These are phyloP conservation scores for Epichloe uncinata DNA, from an alignment of 2,329 filamentous ascomycete genomes.

Conservation along the genomic window DNA sequence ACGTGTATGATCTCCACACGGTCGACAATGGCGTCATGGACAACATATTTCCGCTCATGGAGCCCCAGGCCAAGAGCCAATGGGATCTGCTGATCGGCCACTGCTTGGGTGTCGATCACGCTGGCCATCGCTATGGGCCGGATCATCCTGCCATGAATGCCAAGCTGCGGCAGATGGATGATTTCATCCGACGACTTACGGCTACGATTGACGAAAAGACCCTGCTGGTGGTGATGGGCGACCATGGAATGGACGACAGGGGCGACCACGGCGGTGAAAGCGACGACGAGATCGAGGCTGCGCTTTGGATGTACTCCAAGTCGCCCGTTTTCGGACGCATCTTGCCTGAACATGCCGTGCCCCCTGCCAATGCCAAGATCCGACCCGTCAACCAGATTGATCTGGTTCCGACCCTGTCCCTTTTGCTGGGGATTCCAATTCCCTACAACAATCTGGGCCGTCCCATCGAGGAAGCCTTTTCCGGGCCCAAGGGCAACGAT, in stretches of 20 bases:
- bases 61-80: conserved; percentile 46
- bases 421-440: conserved; percentile 82
- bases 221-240: conserved; percentile 90
- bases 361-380: conserved; percentile 60
- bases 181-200: conserved; percentile 59
- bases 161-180: conserved; percentile 87
- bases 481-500: conserved; percentile 52
- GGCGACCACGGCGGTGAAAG: conserved; percentile 86
- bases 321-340: conserved; percentile 71
- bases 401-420: conserved; percentile 78
- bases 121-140: conserved; percentile 89
- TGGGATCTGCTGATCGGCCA: conserved; percentile 97
- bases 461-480: conserved; percentile 89
- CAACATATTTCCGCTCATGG: conserved; percentile 74
- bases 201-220: conserved; percentile 69
- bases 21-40: conserved; percentile 91
- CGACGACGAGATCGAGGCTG: conserved; percentile 87
- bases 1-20: conserved; percentile 95
- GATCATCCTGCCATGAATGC: conserved; percentile 83
- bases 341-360: conserved; percentile 40
- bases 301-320: conserved; percentile 97
- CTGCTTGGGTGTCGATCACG: conserved; percentile 90
- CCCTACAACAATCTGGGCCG: conserved; percentile 91
- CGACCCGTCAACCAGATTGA: conserved; percentile 78
- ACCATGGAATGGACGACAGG: too few species aligned